These are phyloP conservation scores for Fagus sylvatica DNA, from an alignment of 306 rosid species.

Conservation along the genomic window DNA sequence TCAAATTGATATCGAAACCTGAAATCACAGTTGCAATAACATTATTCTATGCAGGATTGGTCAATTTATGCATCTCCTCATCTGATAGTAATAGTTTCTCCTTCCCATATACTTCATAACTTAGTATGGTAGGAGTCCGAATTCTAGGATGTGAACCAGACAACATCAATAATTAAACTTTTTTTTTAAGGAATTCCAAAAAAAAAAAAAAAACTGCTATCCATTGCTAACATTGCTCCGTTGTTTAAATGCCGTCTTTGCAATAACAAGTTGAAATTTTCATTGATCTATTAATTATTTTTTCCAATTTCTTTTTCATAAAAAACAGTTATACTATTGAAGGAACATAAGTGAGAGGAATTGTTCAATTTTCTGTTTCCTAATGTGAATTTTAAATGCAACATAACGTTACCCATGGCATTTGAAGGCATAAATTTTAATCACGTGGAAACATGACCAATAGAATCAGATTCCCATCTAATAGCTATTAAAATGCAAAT, in stretches of 20 bases:
- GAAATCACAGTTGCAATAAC: not conserved
- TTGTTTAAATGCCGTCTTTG: not conserved
- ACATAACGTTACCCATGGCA: not conserved
- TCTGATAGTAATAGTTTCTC: no score
- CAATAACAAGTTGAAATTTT: not conserved
- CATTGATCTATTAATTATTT: not conserved
- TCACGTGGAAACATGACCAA: not conserved
- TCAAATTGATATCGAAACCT: conserved; percentile 5
- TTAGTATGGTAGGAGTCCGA: not conserved
- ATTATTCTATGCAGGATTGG: not conserved
- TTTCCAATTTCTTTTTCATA: not conserved
- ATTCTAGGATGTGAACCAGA: not conserved
- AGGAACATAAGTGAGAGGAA: not conserved
- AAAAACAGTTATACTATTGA: not conserved
- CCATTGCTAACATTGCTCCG: not conserved
- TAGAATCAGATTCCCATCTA: not conserved
- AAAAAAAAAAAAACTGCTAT: not conserved
- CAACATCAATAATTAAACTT: not conserved
- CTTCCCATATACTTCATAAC: not conserved
- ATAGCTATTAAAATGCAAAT: not conserved
- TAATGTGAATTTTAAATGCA: not conserved
- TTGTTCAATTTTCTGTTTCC: not conserved
- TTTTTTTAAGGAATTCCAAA: not conserved
- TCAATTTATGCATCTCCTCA: not conserved
- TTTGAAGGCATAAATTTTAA: not conserved